Conservation (phyloP, 2,329 filamentous ascomycete species). For the Alternaria ethzedia region DNA sequence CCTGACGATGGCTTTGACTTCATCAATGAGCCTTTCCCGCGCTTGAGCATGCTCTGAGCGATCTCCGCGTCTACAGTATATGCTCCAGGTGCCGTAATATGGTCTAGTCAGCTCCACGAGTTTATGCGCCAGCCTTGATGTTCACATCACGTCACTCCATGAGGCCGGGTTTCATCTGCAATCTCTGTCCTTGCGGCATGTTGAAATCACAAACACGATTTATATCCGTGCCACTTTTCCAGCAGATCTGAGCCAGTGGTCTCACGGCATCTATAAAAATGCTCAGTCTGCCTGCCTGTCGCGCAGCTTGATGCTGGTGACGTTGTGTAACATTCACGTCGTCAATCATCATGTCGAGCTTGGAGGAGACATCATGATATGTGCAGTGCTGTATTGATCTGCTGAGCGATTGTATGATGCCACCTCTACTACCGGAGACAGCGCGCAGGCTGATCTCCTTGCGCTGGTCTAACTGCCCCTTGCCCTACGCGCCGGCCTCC, state of each 20-base stretch:
- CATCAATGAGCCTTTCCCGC: not conserved
- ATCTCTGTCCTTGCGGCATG: too few relatives aligned
- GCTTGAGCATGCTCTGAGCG: not conserved
- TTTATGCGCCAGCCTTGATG: not conserved
- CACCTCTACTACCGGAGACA: not conserved
- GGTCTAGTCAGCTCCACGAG: not conserved
- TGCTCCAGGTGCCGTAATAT: too few relatives aligned
- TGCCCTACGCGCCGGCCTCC: not conserved
- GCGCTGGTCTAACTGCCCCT: not conserved
- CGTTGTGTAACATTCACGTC: not conserved
- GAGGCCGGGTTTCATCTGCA: too few relatives aligned
- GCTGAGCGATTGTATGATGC: not conserved
- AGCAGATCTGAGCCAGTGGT: not conserved
- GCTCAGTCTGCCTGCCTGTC: not conserved
- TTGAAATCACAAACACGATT: not conserved
- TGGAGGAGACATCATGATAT: not conserved
- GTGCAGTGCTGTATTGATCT: not conserved
- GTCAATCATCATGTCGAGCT: not conserved
- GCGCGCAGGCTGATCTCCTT: too few relatives aligned
- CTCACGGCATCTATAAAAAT: not conserved
- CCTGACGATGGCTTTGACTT: not conserved
- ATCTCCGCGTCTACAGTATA: not conserved
- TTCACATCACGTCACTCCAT: not conserved
- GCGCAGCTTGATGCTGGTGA: not conserved
- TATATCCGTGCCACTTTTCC: not conserved